These are phyloP conservation scores for Ambrosia artemisiifolia DNA, from an alignment of 129 eudicot genomes.

Conservation along the genomic window DNA sequence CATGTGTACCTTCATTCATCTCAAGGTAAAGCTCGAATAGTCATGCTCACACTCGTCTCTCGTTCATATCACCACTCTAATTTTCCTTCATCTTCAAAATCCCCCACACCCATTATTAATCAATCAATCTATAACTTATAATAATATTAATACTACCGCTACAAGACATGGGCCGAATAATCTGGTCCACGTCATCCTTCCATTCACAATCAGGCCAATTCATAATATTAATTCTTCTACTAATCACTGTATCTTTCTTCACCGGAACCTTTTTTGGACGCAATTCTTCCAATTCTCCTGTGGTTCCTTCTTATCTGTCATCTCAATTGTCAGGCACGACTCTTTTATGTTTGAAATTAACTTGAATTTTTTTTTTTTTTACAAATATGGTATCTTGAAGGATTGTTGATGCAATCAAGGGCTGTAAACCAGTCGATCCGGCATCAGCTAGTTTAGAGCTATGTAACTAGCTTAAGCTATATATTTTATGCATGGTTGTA, in stretches of 20 bases:
- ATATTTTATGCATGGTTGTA: no score
- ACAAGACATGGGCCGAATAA: constrained; percentile 28
- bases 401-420: not conserved
- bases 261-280: constrained; percentile 72
- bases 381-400: constrained; percentile 2
- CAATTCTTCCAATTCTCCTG: constrained; percentile 33
- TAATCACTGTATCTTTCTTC: constrained; percentile 70
- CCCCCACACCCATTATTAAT: no score
- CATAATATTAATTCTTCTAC: constrained; percentile 42
- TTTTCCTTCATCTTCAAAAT: not conserved
- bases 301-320: constrained; percentile 15
- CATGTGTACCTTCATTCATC: no score
- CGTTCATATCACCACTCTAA: not conserved
- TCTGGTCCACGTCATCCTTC: constrained; percentile 38
- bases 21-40: no score
- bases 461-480: no score
- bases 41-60: not conserved
- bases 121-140: not conserved
- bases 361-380: not conserved
- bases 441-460: no score
- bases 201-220: constrained; percentile 63
- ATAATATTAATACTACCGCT: not conserved
- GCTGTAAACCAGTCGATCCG: not conserved
- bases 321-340: constrained; percentile 15
- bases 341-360: not conserved